These are phyloP conservation scores for Pachysandra terminalis DNA, from an alignment of 164 flowering plant species.

Conservation along the genomic window DNA sequence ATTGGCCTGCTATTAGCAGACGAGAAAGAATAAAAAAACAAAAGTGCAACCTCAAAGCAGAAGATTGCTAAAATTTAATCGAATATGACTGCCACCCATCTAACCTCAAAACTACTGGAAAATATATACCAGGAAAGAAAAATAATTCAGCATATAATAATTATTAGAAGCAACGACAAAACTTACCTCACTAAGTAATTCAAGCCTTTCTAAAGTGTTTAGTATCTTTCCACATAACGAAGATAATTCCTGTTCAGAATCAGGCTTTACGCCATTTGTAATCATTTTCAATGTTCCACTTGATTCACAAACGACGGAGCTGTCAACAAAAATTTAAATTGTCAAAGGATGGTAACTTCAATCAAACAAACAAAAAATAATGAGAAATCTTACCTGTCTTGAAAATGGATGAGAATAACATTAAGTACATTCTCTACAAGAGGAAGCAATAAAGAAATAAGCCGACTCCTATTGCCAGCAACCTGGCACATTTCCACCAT, in stretches of 20 bases:
- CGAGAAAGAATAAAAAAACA: too few relatives aligned
- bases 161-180: background rate
- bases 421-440: constrained; percentile 75
- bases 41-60: background rate
- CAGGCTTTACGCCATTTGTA: constrained; percentile 32
- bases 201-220: constrained; percentile 71
- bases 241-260: constrained; percentile 36
- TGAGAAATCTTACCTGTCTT: constrained; percentile 50
- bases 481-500: constrained; percentile 92
- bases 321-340: constrained; percentile 16
- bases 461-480: constrained; percentile 69
- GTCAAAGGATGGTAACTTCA: background rate
- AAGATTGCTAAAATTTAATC: background rate
- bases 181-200: constrained; percentile 75
- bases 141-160: background rate
- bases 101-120: background rate
- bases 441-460: constrained; percentile 61
- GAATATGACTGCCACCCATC: background rate
- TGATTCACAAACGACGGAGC: constrained; percentile 25
- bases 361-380: background rate
- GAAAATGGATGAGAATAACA: constrained; percentile 68
- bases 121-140: background rate
- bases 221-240: constrained; percentile 50
- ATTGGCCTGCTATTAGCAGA: too few relatives aligned
- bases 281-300: constrained; percentile 23